Evolutionary conservation across 2,329 filamentous ascomycete species (phyloP), one percentile per base, ranked within the genome.

Genomic region (Aureobasidium lini): DNA sequence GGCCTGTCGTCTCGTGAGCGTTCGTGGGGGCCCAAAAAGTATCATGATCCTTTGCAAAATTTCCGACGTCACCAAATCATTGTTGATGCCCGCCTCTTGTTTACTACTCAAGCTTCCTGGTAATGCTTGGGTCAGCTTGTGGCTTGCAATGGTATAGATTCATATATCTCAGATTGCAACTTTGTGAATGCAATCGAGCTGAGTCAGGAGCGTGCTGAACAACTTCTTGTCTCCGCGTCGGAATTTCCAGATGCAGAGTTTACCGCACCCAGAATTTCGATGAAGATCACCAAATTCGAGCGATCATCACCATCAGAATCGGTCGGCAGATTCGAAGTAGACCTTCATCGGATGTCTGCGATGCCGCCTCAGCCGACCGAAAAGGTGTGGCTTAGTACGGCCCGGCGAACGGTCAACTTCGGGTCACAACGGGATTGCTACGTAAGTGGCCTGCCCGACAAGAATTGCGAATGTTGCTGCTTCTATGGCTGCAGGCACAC

Each of bases 361-460:
- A 34, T 54, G 53, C 53, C 53, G 53, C 34, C 42, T 29, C 32
- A 39, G 7, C 53, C 53, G 53, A 57, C 32, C 23, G 42, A 10
- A 18, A 46, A 39, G 18, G 53, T 54, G 37, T 57, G 53, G 53
- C 53, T 46, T 31, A 34, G 42, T 31, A 31, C 53, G 53, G 50
- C 23, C 53, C 53, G 42, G 40, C 15, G 16, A 36, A 57, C 6
- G 52, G 40, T 57, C 53, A 39, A 11, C 23, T 34, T 56, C 52
- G 52, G 52, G 29, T 18, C n/a, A 29, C 50, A 56, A 56, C 52
- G 52, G 52, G 29, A 23, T 31, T 23, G 15, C 53, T 57, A 57
- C 53, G 53, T 57, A 57, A 31, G 52, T 56, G 52, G 52, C 31
- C 29, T 56, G 9, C 16, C 29, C 36, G 23, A 53, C 11, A 29